Evolutionary conservation across 768 basidiomycete genomes (phyloP), one percentile per base, ranked within the genome.

Genomic region (Phanerochaete sordida): DNA sequence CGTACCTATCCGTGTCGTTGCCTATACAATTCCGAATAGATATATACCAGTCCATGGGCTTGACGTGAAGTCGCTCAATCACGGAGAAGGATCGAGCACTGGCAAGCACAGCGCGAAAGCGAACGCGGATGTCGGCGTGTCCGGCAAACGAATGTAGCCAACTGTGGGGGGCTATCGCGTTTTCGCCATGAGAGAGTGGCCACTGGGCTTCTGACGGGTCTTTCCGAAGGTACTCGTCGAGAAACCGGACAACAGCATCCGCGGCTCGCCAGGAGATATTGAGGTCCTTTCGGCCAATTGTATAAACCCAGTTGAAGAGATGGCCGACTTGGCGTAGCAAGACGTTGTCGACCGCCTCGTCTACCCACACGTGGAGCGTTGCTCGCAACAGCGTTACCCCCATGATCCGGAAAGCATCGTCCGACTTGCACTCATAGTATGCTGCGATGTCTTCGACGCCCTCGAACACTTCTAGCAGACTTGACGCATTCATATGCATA

Each of bases 81-180:
- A 81, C 70, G 2, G 80, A 75, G 65, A 91, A 86, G 26, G 91
- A 69, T 8, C 77, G 77, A 30, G 86, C 81, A 55, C 78, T 85
- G n/a, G 82, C 72, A 15, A 79, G 74, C 0, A 88, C 88, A 1
- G 81, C 82, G 30, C 91, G 86, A 68, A 94, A 90, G 16, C 96
- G 85, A 48, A 97, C 89, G 31, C 94, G 84, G 21, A 90, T 84
- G 68, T 98, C 95, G 43, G 76, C 72, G 71, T 98, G 91, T n/a
- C 73, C 27, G 11, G 50, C 28, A 9, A 51, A 33, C 23, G n/a
- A 4, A n/a, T 51, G 50, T 7, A 51, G n/a, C 28, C 28, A 21
- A 12, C 19, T 23, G 30, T 51, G 50, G 16, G 50, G 30, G 19
- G 50, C 9, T 23, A 33, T 4, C 1, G 28, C 15, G 24, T 26